These are phyloP conservation scores for Colletotrichum tamarilloi DNA, from an alignment of 2,329 filamentous ascomycete species.

Conservation along the genomic window DNA sequence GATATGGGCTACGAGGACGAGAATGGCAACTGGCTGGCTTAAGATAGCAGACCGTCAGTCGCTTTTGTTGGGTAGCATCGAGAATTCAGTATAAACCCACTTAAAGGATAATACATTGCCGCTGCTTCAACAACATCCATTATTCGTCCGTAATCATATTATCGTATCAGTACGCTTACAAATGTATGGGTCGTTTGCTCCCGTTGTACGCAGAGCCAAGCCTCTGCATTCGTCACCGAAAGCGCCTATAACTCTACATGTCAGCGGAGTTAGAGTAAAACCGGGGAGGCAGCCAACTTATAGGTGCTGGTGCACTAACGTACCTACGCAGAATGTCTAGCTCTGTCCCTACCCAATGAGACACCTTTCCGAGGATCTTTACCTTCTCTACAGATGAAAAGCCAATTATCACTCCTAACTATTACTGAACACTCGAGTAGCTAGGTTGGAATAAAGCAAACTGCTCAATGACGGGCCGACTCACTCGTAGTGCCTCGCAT, in stretches of 20 bases:
- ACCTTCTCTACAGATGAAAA: background rate
- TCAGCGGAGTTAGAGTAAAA: background rate
- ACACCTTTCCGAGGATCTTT: background rate
- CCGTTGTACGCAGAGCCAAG: background rate
- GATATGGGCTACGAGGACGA: constrained; percentile 45
- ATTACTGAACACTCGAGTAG: background rate
- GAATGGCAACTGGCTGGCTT: constrained; percentile 41
- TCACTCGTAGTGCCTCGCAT: background rate
- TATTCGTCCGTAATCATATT: background rate
- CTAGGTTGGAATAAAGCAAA: background rate
- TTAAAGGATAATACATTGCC: too few relatives aligned
- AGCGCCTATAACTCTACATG: background rate
- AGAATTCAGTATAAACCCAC: background rate
- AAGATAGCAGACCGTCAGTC: background rate
- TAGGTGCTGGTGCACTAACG: background rate
- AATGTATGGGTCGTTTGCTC: background rate
- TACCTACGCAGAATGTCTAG: background rate
- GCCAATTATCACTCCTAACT: background rate
- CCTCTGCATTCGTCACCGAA: background rate
- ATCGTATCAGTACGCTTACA: background rate
- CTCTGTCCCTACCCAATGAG: background rate
- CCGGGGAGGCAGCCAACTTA: background rate
- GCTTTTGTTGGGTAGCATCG: background rate
- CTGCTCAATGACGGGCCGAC: background rate
- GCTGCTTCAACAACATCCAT: too few relatives aligned